A percentile compares a stretch with the other conserved stretches of the same genome.
These are phyloP conservation scores for Scutellaria minor DNA, from an alignment of 257 asterid genomes.

Conservation along the genomic window DNA sequence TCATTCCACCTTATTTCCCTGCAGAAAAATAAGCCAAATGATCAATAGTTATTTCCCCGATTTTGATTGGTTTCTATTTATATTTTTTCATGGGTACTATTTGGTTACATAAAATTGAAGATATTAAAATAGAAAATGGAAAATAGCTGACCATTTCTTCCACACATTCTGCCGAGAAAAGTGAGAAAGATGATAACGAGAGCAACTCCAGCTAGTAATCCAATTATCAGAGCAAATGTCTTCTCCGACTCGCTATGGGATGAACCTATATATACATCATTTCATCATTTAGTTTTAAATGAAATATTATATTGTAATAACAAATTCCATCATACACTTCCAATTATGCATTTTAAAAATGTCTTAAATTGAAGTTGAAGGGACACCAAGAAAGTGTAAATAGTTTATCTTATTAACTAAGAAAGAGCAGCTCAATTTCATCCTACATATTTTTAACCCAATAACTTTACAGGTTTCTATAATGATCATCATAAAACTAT, in stretches of 20 bases:
- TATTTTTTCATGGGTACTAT: too few species aligned
- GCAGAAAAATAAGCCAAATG: conserved; percentile 34
- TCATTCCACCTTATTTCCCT: conserved; percentile 58
- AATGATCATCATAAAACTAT: too few species aligned
- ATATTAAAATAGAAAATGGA: background rate
- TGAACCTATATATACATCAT: conserved; percentile 40
- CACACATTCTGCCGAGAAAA: conserved; percentile 57
- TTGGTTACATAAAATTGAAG: background rate
- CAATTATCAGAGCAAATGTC: conserved; percentile 77
- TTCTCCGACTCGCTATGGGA: conserved; percentile 69
- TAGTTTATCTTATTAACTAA: too few species aligned
- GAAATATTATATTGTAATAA: too few species aligned
- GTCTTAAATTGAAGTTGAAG: too few species aligned
- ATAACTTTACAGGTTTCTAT: too few species aligned
- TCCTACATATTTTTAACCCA: too few species aligned
- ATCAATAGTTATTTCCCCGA: background rate
- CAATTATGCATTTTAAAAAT: too few species aligned
- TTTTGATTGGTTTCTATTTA: too few species aligned
- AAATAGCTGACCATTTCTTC: conserved; percentile 53
- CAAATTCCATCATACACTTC: background rate
- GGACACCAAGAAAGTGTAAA: too few species aligned
- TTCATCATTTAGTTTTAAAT: background rate
- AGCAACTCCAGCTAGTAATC: conserved; percentile 72
- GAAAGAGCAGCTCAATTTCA: too few species aligned
- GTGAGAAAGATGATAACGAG: conserved; percentile 68